phyloP scores from a whole-genome alignment of 1,284 basidiomycete genomes.

The Trametes pubescens region DNA sequence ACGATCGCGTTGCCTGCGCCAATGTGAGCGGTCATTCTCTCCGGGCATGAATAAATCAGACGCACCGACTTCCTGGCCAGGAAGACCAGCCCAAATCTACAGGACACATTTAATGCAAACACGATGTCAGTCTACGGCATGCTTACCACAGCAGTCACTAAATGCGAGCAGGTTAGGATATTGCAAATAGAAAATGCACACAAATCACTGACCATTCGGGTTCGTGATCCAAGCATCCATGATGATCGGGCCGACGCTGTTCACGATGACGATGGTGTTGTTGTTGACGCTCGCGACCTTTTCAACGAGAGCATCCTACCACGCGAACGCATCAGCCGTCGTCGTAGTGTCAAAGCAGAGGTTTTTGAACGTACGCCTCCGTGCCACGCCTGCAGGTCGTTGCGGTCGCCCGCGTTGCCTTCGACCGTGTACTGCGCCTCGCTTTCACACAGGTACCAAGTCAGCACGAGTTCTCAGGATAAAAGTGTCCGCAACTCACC shows the following conservation, averaged over 20 bases:
- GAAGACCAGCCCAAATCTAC: slow-evolving; percentile 43
- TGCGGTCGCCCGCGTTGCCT: slow-evolving; percentile 71
- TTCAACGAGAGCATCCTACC: slow-evolving; percentile 45
- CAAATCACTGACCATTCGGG: slow-evolving; percentile 43
- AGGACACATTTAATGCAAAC: background rate
- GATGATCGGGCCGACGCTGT: slow-evolving; percentile 57
- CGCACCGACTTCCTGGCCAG: slow-evolving; percentile 59
- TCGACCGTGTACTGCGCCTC: slow-evolving; percentile 70
- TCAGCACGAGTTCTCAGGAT: background rate
- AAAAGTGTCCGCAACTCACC: slow-evolving; percentile 7
- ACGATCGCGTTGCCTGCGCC: slow-evolving; percentile 59
- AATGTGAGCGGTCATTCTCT: background rate
- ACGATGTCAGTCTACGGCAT: background rate
- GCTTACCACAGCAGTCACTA: slow-evolving; percentile 37
- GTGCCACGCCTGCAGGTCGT: slow-evolving; percentile 75
- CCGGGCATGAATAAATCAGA: background rate
- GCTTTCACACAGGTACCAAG: slow-evolving; percentile 52
- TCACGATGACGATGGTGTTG: slow-evolving; percentile 65
- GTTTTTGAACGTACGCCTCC: slow-evolving; percentile 53
- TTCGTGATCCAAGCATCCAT: slow-evolving; percentile 59
- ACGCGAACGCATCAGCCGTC: background rate
- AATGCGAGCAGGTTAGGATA: background rate
- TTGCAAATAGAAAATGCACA: background rate
- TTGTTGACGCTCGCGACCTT: slow-evolving; percentile 45
- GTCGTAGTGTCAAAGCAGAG: slow-evolving; percentile 37